Evolutionary conservation across 164 flowering plant species (phyloP), one percentile per base, ranked within the genome.

Genomic region (Litsea cubeba): DNA sequence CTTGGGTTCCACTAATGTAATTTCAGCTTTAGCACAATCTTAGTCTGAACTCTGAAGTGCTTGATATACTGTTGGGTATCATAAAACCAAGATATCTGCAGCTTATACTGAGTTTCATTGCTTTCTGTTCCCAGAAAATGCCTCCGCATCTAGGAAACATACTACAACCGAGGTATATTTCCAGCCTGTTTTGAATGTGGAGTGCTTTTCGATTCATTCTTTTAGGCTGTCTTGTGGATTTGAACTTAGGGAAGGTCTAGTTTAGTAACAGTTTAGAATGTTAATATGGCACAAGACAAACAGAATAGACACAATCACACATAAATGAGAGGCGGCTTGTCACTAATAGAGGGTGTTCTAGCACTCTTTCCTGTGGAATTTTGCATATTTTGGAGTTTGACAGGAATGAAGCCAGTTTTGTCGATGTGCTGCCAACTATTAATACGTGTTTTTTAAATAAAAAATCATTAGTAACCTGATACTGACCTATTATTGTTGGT

Each of bases 81-180:
- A 49, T 49, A 28, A 30, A 30, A 30, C 40, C 32, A 8, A 66
- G 40, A 14, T 14, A 4, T 30, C 69, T 30, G 46, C 49, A 66
- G 23, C 50, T 69, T 17, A 63, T 49, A 10, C 68, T 49, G 30
- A 18, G 5, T 3, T 40, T 40, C 23, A 24, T 60, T 54, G 30
- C 60, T n/a, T 50, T n/a, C 74, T 65, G 72, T 79, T 57, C 71
- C 26, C 87, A 90, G 88, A 80, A 71, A 83, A 50, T 50, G 71
- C 70, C 54, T 40, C 80, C 82, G 69, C 73, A 26, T 8, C 72
- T 51, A 18, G 77, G 71, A 35, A 62, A 68, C 68, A 57, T 64
- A 67, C 79, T 72, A 67, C 77, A 76, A n/a, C 81, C 81, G 75
- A 88, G 92, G 90, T 89, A 72, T 66, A 6, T 72, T 67, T 62